Conservation (phyloP, 2,329 filamentous ascomycete species). For the Pseudocercospora eumusae region DNA sequence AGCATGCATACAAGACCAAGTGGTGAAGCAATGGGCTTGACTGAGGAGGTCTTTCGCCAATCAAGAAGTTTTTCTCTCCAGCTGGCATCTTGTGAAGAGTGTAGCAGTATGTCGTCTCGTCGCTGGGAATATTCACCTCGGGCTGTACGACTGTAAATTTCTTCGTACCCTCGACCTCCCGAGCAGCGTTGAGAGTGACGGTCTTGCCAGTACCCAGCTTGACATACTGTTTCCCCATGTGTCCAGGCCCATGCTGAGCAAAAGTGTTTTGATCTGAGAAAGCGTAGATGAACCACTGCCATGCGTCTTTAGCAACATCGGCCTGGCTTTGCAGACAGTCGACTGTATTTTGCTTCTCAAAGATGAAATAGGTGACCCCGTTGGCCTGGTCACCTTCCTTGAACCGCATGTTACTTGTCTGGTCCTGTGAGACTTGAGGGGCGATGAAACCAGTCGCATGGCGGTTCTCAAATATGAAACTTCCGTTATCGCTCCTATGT, state of each 20-base stretch:
- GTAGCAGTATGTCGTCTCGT: slow-evolving; percentile 27
- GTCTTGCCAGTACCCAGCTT: slow-evolving; percentile 24
- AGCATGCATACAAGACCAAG: slow-evolving; percentile 28
- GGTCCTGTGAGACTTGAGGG: slow-evolving; percentile 25
- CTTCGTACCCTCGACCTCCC: slow-evolving; percentile 18
- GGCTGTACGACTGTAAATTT: slow-evolving; percentile 22
- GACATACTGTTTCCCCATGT: slow-evolving; percentile 27
- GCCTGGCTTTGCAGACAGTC: slow-evolving; percentile 23
- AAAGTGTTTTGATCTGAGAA: slow-evolving; percentile 25
- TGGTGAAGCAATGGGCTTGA: slow-evolving; percentile 25
- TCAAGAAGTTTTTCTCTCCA: slow-evolving; percentile 22
- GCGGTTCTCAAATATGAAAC: slow-evolving; percentile 26
- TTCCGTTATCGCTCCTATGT: slow-evolving; percentile 19
- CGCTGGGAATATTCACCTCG: slow-evolving; percentile 20
- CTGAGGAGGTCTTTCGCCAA: slow-evolving; percentile 20
- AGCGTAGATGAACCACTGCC: slow-evolving; percentile 30
- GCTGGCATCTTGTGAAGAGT: slow-evolving; percentile 26
- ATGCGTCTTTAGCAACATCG: slow-evolving; percentile 15
- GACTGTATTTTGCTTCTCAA: slow-evolving; percentile 27
- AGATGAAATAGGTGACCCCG: slow-evolving; percentile 25
- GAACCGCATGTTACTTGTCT: slow-evolving; percentile 27
- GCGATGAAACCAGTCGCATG: slow-evolving; percentile 24
- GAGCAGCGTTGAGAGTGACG: slow-evolving; percentile 19
- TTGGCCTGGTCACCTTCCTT: slow-evolving; percentile 22
- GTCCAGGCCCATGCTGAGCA: slow-evolving; percentile 21